phyloP scores from a whole-genome alignment of 305 asterid species.

The Coffea humblotiana region DNA sequence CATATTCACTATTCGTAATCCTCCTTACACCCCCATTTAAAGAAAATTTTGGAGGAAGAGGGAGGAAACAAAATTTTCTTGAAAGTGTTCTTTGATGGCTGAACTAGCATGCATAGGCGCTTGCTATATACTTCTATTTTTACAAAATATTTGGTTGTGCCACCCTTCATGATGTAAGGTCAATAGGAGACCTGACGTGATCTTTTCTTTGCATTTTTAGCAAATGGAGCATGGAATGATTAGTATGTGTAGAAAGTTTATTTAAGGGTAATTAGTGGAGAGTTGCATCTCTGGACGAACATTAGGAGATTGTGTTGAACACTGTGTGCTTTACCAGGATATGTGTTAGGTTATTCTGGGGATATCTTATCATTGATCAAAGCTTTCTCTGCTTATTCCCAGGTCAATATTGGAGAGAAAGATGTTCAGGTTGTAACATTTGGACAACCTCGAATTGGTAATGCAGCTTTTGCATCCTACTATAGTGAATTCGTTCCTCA shows the following conservation, averaged over 20 bases:
- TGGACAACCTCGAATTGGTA: slow-evolving; percentile 98
- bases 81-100: background rate
- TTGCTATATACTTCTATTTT: no score
- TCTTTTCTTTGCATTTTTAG: background rate
- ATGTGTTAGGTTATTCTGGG: background rate
- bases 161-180: no score
- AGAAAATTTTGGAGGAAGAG: no score
- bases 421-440: slow-evolving; percentile 86
- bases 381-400: slow-evolving; percentile 29
- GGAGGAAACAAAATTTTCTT: background rate
- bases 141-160: background rate
- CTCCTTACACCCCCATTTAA: background rate
- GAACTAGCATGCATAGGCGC: background rate
- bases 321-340: background rate
- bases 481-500: slow-evolving; percentile 62
- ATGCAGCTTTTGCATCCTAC: slow-evolving; percentile 82
- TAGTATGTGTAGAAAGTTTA: background rate
- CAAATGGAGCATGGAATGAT: background rate
- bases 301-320: background rate
- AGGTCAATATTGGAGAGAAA: slow-evolving; percentile 62
- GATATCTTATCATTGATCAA: background rate
- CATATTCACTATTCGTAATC: background rate
- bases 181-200: background rate
- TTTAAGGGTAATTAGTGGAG: background rate
- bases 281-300: background rate